Base-by-base conservation (phyloP, 2,329 filamentous ascomycete genomes). In the Pseudopyricularia javanii region DNA sequence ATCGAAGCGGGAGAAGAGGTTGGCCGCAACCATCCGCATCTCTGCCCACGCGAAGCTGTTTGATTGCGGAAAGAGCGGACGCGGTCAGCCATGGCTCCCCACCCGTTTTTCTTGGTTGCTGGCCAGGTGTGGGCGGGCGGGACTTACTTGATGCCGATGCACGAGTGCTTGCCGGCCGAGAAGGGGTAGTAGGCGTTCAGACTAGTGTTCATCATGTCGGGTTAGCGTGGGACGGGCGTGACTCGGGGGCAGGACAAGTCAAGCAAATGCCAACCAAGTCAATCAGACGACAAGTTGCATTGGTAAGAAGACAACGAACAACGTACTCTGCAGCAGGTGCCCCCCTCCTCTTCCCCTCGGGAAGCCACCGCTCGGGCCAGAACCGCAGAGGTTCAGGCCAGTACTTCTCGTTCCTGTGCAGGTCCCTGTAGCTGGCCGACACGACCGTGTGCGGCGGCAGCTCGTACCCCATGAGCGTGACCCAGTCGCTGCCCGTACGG, bases 21-120 rank as follows among this genome's bases (percentile, higher is more conserved):
- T 59, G 35, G 59, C 58, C 3, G 57, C 55, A 4, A 60, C 57
- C 54, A 61, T 58, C 54, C 59, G 48, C 59, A 61, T 60, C 35
- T 61, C 59, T 2, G 59, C 59, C 59, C 59, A 60, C 3, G 59
- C 58, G 7, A 61, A 60, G 54, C 57, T 59, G 30, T 14, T 20
- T 12, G 33, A 2, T n/a, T 22, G 32, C 12, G 28, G 8, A n/a
- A 17, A 5, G 4, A 14, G 17, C 8, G 1, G 14, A 2, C 4
- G n/a, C 1, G 2, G 34, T 54, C 30, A 58, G 50, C 7, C 1
- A 14, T 26, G 24, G 17, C 9, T 9, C 7, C 8, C 1, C 7
- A 22, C 11, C 0, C n/a, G n/a, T n/a, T n/a, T n/a, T n/a, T n/a
- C n/a, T n/a, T n/a, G n/a, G n/a, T n/a, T n/a, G n/a, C n/a, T n/a